Conservation (phyloP, 1,284 basidiomycete species). For the Pseudozyma tsukubaensis region DNA sequence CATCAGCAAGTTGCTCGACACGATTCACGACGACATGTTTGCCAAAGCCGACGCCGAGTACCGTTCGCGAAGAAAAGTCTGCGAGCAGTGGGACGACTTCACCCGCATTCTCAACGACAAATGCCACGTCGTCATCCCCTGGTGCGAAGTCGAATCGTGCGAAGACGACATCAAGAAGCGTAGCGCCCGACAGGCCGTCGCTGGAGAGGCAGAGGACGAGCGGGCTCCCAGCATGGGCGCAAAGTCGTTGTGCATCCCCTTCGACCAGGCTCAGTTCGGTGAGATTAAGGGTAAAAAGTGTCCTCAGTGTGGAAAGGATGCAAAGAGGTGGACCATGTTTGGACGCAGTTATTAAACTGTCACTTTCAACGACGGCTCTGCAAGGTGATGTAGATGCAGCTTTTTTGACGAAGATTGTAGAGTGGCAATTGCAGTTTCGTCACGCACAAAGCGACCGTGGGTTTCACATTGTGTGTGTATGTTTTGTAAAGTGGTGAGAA, state of each 20-base stretch:
- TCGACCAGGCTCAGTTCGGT: conserved; percentile 79
- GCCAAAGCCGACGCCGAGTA: conserved; percentile 80
- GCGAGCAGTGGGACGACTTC: conserved; percentile 88
- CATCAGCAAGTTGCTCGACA: conserved; percentile 76
- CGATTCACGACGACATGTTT: conserved; percentile 92
- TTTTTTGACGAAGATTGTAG: not conserved
- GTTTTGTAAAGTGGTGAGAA: not conserved
- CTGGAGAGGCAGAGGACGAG: conserved; percentile 72
- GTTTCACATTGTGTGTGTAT: not conserved
- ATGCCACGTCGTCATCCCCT: conserved; percentile 88
- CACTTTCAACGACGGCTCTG: too few species aligned
- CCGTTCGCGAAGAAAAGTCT: conserved; percentile 78
- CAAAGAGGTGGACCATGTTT: conserved; percentile 69
- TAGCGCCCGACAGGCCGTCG: conserved; percentile 73
- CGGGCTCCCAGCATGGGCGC: conserved; percentile 97
- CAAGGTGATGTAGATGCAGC: not conserved
- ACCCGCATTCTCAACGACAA: conserved; percentile 91
- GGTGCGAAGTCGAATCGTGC: conserved; percentile 94
- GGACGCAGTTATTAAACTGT: conserved; percentile 61
- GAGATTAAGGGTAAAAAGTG: conserved; percentile 61
- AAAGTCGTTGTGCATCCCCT: conserved; percentile 96
- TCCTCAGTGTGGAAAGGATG: conserved; percentile 63
- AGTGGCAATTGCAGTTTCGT: not conserved
- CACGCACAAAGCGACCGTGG: not conserved
- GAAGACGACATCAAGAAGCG: conserved; percentile 99